These are phyloP conservation scores for Pseudonitzschia multiseries DNA, from an alignment of 108 stramenopile genomes.

Conservation along the genomic window DNA sequence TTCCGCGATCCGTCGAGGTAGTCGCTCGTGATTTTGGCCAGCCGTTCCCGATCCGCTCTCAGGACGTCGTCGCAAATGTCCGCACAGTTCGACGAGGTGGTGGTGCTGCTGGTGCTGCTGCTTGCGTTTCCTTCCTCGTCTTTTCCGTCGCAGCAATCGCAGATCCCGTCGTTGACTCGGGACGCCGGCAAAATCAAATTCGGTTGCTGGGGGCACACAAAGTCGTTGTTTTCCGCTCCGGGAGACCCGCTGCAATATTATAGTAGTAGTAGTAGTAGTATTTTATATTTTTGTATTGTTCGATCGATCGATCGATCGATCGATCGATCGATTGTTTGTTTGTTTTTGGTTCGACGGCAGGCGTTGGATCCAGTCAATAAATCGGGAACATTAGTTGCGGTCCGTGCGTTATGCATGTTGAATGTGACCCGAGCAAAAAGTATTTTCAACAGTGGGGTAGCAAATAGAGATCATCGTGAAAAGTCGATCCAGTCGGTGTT, in stretches of 20 bases:
- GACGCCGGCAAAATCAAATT: conserved; percentile 50
- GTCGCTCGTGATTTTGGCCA: conserved; percentile 23
- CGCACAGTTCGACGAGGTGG: too few species aligned
- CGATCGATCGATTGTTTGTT: too few species aligned
- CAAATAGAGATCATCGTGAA: neutral
- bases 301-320: too few species aligned
- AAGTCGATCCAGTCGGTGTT: too few species aligned
- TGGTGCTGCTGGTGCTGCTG: too few species aligned
- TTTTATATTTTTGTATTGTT: too few species aligned
- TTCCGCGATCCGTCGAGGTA: conserved; percentile 47
- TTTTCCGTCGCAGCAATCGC: conserved; percentile 82
- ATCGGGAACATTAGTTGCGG: too few species aligned
- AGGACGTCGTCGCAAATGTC: conserved; percentile 67
- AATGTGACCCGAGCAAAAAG: neutral
- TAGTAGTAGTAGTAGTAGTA: too few species aligned
- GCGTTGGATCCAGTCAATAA: too few species aligned
- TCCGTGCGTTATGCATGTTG: too few species aligned
- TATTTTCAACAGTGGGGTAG: neutral
- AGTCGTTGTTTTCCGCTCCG: conserved; percentile 8
- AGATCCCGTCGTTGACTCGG: conserved; percentile 74
- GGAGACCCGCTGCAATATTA: neutral
- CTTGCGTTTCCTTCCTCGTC: conserved; percentile 43
- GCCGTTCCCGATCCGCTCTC: conserved; percentile 44
- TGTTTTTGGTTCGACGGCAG: too few species aligned
- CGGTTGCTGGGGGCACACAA: conserved; percentile 65